Base-by-base conservation (phyloP, 2,329 filamentous ascomycete species). In the Aureobasidium sp. region DNA sequence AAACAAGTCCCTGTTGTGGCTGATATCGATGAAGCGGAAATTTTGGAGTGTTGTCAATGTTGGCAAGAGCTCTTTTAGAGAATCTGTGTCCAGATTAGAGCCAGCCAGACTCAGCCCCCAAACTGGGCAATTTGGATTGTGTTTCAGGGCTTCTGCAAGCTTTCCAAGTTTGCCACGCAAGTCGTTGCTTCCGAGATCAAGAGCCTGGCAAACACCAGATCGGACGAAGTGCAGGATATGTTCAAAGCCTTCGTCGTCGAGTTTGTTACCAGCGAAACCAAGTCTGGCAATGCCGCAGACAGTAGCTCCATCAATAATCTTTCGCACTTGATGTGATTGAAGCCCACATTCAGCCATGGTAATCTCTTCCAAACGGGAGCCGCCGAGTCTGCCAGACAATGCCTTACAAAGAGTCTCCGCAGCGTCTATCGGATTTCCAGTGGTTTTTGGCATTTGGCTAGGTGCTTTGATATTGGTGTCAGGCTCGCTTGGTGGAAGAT, bases 21-120 rank as follows among this genome's bases (percentile, higher is more conserved):
- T 95, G 30, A 98, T 74, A 66, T 97, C 93, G 55, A 98, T 81
- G 65, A 96, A 96, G 17, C 87, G 83, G 64, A 96, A 85, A 58
- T 85, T 80, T 2, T 78, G 76, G 53, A 96, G 73, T 59, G 78
- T 81, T 22, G 79, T 76, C 51, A 97, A 71, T 6, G 81, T 81
- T 4, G 89, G 88, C 47, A 97, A 77, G 11, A 97, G 74, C 51
- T 81, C 80, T 67, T 80, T 85, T 19, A 97, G 73, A 10, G 85
- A 83, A 0, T 80, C 75, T 0, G 89, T 84, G 4, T 79, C 81
- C 52, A 98, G 74, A 54, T 88, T 88, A 70, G 90, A 96, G 61
- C 90, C 85, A 1, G 90, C 88, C 57, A 98, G 70, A 66, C 89
- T 91, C 48, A 98, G 72, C 0, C 89, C 90, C 79, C 85, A 91